phyloP scores from a whole-genome alignment of 306 rosid genomes.

The Senna tora region DNA sequence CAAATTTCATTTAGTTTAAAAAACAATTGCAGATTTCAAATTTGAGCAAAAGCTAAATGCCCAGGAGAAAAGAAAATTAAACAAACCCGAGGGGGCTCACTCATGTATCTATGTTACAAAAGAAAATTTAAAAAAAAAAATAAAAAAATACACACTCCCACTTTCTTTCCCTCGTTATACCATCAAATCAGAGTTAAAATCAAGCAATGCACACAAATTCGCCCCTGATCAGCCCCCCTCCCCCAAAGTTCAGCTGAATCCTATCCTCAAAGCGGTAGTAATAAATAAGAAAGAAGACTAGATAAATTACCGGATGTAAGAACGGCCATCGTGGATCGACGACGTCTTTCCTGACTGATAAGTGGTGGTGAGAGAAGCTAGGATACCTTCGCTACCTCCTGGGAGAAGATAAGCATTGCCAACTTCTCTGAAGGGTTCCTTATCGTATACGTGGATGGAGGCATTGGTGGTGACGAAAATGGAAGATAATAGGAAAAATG shows the following conservation, averaged over 20 bases:
- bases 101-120: background rate
- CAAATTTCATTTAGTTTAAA: background rate
- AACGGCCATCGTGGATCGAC: constrained; percentile 52
- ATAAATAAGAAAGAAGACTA: background rate
- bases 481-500: background rate
- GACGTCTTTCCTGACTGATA: background rate
- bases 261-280: background rate
- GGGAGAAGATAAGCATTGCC: constrained; percentile 89
- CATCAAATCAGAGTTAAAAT: background rate
- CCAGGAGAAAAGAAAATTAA: too few relatives aligned
- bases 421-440: constrained; percentile 66
- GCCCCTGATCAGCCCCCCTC: background rate
- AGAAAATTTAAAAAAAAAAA: too few relatives aligned
- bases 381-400: constrained; percentile 93
- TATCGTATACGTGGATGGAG: constrained; percentile 76
- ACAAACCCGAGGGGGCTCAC: background rate
- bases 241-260: constrained; percentile 6
- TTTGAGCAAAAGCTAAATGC: background rate
- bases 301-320: constrained; percentile 71
- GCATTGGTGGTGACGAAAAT: constrained; percentile 50
- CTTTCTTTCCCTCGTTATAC: background rate
- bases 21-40: background rate
- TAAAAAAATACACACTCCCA: too few relatives aligned
- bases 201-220: constrained; percentile 15
- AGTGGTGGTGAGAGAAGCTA: constrained; percentile 48